These are phyloP conservation scores for Peribolospora kevripleyi DNA, from an alignment of 768 basidiomycete genomes.

Conservation along the genomic window DNA sequence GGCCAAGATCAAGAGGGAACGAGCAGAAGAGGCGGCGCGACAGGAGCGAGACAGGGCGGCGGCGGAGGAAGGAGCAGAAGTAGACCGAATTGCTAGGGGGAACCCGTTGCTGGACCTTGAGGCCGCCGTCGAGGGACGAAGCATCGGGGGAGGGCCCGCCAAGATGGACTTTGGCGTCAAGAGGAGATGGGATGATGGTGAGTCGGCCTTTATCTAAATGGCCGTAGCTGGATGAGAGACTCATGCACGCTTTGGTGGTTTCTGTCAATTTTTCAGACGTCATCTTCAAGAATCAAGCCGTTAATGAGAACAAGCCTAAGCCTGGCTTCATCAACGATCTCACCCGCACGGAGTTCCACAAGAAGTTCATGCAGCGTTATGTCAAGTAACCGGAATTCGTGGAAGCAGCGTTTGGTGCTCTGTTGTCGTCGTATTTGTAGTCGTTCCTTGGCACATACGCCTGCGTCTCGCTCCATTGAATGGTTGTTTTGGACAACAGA, in stretches of 20 bases:
- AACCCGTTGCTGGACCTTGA: conserved; percentile 73
- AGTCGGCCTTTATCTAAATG: conserved; percentile 10
- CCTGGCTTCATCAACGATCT: conserved; percentile 85
- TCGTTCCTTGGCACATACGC: too few species aligned
- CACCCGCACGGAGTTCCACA: conserved; percentile 32
- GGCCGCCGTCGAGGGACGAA: conserved; percentile 42
- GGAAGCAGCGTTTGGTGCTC: too few species aligned
- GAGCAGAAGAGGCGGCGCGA: conserved; percentile 67
- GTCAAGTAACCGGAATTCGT: too few species aligned
- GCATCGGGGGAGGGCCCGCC: conserved; percentile 29
- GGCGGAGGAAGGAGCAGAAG: conserved; percentile 25
- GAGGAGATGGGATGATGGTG: conserved; percentile 84
- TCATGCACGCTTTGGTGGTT: too few species aligned
- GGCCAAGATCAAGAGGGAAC: conserved; percentile 82
- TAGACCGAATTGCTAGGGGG: conserved; percentile 25
- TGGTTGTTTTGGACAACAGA: too few species aligned
- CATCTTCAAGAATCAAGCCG: conserved; percentile 91
- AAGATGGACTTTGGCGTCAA: conserved; percentile 59
- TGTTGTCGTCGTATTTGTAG: too few species aligned
- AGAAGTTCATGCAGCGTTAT: too few species aligned
- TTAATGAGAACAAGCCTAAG: conserved; percentile 30
- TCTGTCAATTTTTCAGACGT: conserved; percentile 30
- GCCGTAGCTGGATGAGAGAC: too few species aligned
- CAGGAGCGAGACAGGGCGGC: conserved; percentile 48
- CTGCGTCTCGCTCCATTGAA: too few species aligned